Percentiles rank a stretch among this genome's conserved stretches.
phyloP scores from a whole-genome alignment of 75 land plant species.

The Chamaecyparis obtusa region DNA sequence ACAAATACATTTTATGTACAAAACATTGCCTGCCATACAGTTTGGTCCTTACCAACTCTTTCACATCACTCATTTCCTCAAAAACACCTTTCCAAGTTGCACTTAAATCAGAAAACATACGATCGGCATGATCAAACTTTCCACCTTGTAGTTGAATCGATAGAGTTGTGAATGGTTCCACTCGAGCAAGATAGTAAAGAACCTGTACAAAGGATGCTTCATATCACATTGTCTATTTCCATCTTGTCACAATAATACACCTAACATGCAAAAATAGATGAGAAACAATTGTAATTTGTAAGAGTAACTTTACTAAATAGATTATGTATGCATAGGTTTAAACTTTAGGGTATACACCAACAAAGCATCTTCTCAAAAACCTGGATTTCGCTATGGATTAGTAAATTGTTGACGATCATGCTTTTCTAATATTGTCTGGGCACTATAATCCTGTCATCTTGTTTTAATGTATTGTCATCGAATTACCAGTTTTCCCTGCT shows the following conservation, averaged over 20 bases:
- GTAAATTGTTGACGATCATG: neutral
- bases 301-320: neutral
- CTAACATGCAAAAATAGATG: neutral
- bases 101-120: conserved; percentile 87
- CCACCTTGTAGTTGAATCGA: conserved; percentile 94
- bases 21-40: neutral
- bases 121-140: conserved; percentile 94
- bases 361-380: neutral
- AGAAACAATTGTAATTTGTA: neutral
- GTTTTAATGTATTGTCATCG: neutral
- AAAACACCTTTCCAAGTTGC: conserved; percentile 95
- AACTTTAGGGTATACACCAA: neutral
- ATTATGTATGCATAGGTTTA: neutral
- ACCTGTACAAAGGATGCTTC: conserved; percentile 55
- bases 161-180: conserved; percentile 94
- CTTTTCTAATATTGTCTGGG: too few species aligned
- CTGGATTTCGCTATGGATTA: neutral
- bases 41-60: conserved; percentile 73
- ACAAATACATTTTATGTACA: neutral
- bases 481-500: neutral
- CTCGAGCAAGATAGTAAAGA: conserved; percentile 77
- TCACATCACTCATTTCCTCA: conserved; percentile 99
- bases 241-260: neutral
- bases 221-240: neutral
- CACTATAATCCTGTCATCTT: neutral